Percentiles rank a stretch among this genome's conserved stretches.
These are phyloP conservation scores for Ophiostoma ulmi DNA, from an alignment of 2,329 filamentous ascomycete species.

Conservation along the genomic window DNA sequence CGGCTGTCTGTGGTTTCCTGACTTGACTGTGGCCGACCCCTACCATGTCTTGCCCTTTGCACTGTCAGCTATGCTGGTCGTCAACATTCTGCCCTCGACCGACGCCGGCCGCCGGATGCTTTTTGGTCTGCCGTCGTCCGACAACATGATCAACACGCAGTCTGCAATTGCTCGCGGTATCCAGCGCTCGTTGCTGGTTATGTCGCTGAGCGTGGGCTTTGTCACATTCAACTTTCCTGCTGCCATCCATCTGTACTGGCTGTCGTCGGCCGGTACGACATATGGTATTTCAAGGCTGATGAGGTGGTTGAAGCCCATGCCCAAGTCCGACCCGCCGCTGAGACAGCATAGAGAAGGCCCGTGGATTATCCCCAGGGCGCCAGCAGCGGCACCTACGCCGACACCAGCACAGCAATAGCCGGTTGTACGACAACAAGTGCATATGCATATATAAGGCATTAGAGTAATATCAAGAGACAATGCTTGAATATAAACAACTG, in stretches of 20 bases:
- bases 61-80: constrained; percentile 36
- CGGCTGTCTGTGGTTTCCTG: constrained; percentile 52
- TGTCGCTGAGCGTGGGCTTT: constrained; percentile 35
- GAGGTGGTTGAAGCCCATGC: constrained; percentile 30
- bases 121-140: constrained; percentile 27
- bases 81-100: constrained; percentile 35
- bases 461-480: not conserved
- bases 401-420: not conserved
- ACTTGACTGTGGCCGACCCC: constrained; percentile 50
- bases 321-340: constrained; percentile 15
- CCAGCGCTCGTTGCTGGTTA: constrained; percentile 32
- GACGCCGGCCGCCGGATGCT: constrained; percentile 28
- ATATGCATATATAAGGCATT: not conserved
- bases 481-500: not conserved
- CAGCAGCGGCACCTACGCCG: too few species aligned
- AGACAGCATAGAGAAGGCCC: not conserved
- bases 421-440: not conserved
- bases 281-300: constrained; percentile 29
- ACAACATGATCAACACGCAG: not conserved
- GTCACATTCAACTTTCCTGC: constrained; percentile 39
- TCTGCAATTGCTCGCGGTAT: not conserved
- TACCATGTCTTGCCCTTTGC: constrained; percentile 44
- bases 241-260: constrained; percentile 44
- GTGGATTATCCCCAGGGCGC: not conserved
- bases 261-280: constrained; percentile 34